Conservation (phyloP, 2,329 filamentous ascomycete genomes). For the Fusarium piperis region DNA sequence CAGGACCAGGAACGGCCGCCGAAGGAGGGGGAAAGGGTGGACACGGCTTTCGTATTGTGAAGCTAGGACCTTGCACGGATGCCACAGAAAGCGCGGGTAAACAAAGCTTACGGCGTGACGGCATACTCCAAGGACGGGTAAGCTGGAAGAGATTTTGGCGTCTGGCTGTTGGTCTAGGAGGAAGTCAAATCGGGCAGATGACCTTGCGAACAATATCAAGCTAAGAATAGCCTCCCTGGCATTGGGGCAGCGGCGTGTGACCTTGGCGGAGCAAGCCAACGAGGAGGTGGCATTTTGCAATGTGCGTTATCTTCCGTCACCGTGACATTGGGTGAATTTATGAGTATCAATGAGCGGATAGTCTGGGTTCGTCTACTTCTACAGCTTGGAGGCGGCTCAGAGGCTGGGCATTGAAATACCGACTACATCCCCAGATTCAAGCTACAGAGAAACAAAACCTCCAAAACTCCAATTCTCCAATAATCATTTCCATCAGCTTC, state of each 20-base stretch:
- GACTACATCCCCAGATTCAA: not conserved
- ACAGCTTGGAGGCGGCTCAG: not conserved
- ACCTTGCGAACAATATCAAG: conserved; percentile 19
- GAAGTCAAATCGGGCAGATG: conserved; percentile 36
- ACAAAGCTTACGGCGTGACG: conserved; percentile 6
- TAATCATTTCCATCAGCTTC: conserved; percentile 10
- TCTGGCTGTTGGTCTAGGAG: conserved; percentile 14
- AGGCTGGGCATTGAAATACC: not conserved
- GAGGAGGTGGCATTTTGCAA: not conserved
- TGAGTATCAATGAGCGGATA: not conserved
- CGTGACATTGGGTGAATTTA: conserved; percentile 2
- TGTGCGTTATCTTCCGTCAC: conserved; percentile 6
- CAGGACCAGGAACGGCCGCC: not conserved
- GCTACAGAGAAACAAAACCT: not conserved
- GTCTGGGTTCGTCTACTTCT: not conserved
- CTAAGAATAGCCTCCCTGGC: conserved; percentile 2
- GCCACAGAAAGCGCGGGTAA: not conserved
- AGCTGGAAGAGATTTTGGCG: conserved; percentile 6
- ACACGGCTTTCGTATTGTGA: not conserved
- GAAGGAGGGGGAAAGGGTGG: not conserved
- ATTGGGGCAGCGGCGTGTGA: not conserved
- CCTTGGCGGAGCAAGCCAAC: conserved; percentile 10
- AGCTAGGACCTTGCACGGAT: not conserved
- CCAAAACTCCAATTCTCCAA: conserved; percentile 24
- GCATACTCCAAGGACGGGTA: not conserved